A percentile compares a stretch with the other conserved stretches of the same genome.
Conservation (phyloP, 176 grass and related monocot genomes). For the Microstegium vimineum region DNA sequence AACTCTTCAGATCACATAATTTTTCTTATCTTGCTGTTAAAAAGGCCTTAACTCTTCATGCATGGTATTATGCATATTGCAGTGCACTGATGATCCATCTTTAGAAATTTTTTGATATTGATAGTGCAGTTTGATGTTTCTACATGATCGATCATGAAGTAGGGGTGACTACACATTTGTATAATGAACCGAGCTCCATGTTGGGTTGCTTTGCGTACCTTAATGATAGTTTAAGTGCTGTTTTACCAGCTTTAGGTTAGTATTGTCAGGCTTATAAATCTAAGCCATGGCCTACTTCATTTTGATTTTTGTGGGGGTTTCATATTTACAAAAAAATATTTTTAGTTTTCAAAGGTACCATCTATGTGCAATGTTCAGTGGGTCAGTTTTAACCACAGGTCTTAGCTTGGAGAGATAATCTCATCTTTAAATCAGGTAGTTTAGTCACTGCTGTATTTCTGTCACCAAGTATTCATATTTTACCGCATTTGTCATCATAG, state of each 20-base stretch:
- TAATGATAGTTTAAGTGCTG: background rate
- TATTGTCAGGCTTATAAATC: background rate
- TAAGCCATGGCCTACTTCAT: background rate
- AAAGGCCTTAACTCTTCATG: background rate
- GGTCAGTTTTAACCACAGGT: background rate
- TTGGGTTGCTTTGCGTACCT: background rate
- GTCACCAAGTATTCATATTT: slow-evolving; percentile 3
- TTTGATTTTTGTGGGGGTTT: background rate
- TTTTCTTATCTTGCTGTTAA: background rate
- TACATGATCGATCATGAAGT: slow-evolving; percentile 1
- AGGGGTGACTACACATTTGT: background rate
- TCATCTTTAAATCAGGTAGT: background rate
- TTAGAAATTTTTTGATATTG: background rate
- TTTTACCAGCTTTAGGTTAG: background rate
- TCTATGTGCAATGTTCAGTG: slow-evolving; percentile 5
- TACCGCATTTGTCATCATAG: slow-evolving; percentile 24
- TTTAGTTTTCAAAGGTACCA: background rate
- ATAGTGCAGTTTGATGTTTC: background rate
- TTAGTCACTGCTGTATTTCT: background rate
- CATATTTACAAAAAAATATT: background rate
- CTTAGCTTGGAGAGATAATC: background rate
- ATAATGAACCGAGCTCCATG: background rate
- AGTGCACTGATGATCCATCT: background rate
- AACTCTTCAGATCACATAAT: background rate
- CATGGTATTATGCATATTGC: background rate